These are phyloP conservation scores for Breviolum minutum DNA, from an alignment of 73 alveolate species.

Conservation along the genomic window DNA sequence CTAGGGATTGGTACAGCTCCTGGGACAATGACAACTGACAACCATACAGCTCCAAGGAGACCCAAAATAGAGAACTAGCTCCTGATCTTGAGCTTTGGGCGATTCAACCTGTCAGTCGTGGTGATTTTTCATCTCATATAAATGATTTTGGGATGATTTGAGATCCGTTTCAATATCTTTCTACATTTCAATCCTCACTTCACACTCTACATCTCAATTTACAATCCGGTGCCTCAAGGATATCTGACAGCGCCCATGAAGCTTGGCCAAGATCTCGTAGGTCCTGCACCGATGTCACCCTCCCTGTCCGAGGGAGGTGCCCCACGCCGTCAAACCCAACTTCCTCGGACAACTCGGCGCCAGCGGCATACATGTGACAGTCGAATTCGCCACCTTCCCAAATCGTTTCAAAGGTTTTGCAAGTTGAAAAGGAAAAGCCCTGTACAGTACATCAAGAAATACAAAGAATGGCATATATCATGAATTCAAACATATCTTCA, in stretches of 20 bases:
- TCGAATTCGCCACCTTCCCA: background rate
- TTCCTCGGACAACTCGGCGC: background rate
- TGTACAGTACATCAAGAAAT: background rate
- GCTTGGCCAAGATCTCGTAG: background rate
- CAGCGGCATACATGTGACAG: conserved; percentile 2
- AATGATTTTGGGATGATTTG: background rate
- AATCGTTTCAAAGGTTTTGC: background rate
- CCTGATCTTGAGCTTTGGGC: conserved; percentile 70
- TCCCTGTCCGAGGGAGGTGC: too few species aligned
- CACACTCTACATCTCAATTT: background rate
- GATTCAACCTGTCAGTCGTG: conserved; percentile 7
- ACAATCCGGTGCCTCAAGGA: conserved; percentile 10
- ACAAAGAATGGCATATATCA: too few species aligned
- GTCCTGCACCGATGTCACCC: background rate
- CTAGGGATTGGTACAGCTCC: conserved; percentile 58
- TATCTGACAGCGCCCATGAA: conserved; percentile 37
- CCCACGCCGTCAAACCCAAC: too few species aligned
- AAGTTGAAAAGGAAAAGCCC: background rate
- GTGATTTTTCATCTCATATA: background rate
- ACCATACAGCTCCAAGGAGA: background rate
- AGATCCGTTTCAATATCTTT: too few species aligned
- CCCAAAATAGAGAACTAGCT: background rate
- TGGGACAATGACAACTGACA: background rate
- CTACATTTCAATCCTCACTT: background rate
- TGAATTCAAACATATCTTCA: too few species aligned